These are phyloP conservation scores for Entelexis paramagnoliae DNA, from an alignment of 1,139 yeast genomes.

Conservation along the genomic window DNA sequence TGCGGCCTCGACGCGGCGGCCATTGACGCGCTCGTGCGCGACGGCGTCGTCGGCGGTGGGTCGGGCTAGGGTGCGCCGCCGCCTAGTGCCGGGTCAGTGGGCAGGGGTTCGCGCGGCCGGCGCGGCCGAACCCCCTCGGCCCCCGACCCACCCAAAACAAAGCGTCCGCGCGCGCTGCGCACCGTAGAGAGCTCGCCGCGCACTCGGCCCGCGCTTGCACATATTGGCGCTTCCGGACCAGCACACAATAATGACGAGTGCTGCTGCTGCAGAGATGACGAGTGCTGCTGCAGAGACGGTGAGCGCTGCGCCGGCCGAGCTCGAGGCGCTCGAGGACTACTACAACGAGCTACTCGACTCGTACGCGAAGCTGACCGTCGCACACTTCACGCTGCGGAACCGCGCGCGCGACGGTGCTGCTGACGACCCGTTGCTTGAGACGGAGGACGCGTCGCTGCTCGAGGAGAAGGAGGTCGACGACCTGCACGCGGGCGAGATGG, in stretches of 20 bases:
- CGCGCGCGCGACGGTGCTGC: not conserved
- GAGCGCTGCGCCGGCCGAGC: not conserved
- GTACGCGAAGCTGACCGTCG: not conserved
- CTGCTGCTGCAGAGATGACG: too few species aligned
- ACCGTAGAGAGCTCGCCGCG: too few species aligned
- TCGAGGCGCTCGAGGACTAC: not conserved
- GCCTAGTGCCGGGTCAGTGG: not conserved
- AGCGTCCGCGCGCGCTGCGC: not conserved
- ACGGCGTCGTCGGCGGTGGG: slow-evolving; percentile 26
- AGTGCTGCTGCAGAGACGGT: too few species aligned
- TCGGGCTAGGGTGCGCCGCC: not conserved
- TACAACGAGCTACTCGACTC: not conserved
- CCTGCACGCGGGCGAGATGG: not conserved
- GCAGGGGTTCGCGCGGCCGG: not conserved
- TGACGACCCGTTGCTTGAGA: not conserved
- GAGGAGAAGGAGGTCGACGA: slow-evolving; percentile 2
- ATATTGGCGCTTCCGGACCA: too few species aligned
- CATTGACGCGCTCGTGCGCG: slow-evolving; percentile 22
- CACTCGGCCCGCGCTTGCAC: too few species aligned
- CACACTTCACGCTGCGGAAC: not conserved
- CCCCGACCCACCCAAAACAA: too few species aligned
- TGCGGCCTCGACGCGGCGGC: slow-evolving; percentile 25
- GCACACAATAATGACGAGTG: too few species aligned
- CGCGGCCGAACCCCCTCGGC: too few species aligned
- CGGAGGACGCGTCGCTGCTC: not conserved